Base-by-base conservation (phyloP, 768 basidiomycete species). In the Hysterangium stoloniferum region DNA sequence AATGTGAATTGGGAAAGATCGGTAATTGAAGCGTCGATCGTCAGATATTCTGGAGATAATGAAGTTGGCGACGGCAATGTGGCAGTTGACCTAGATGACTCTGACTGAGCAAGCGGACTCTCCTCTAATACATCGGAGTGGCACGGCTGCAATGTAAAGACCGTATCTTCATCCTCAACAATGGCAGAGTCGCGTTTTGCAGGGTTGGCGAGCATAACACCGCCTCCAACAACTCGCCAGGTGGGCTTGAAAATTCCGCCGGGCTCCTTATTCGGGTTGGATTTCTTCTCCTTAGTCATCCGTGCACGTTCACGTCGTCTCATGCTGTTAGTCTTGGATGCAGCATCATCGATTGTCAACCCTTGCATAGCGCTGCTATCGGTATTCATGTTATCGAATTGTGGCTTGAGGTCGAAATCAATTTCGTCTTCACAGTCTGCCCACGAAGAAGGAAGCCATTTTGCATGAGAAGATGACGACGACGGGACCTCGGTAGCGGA, bases 191-290 rank as follows among this genome's bases (percentile, higher is more conserved):
- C 34, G 9, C 47, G 35, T 24, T 48, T 35, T 11, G 24, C 38
- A n/a, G 8, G 12, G 7, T 33, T 24, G 12, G 38, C 37, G 19
- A 51, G 37, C 31, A 20, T 38, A n/a, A 51, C 49, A 7, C 49
- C 49, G 8, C 49, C 38, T 17, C 49, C 49, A 25, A 51, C 20
- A 24, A 51, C 49, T 13, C 49, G 36, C 49, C 49, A 51, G 20
- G 29, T 41, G 3, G 38, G 49, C 41, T 51, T 51, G 27, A 29
- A 31, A 9, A 51, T 51, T 7, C 49, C 49, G 15, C 34, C 25
- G 17, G 32, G 19, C 15, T 48, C 31, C 22, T 37, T 31, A 24
- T 27, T 35, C 20, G 17, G 34, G 47, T 27, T 25, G 2, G 19
- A 5, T 5, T 13, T 27, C n/a, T 35, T 48, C 15, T n/a, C 37